A percentile compares a stretch with the other conserved stretches of the same genome.
Evolutionary conservation across 2,329 filamentous ascomycete genomes (phyloP).

Genomic region (Colletotrichum tropicicola): DNA sequence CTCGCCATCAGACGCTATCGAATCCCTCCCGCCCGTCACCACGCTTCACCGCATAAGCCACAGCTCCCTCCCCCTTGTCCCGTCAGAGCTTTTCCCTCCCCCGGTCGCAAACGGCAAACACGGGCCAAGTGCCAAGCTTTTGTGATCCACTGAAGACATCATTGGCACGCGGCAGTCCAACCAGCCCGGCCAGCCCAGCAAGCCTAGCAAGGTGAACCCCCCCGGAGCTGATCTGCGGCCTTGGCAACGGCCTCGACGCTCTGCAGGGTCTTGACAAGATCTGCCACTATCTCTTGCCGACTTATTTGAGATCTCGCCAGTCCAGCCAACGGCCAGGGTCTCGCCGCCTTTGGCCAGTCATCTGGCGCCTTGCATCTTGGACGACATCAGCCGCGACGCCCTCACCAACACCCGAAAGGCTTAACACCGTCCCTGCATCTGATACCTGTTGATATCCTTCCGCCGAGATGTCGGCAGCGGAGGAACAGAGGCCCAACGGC

Average conservation of each 20-base stretch:
- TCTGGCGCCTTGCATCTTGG: background rate
- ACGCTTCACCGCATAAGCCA: background rate
- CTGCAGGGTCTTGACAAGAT: slow-evolving; percentile 19
- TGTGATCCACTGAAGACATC: slow-evolving; percentile 1
- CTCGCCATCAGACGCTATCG: background rate
- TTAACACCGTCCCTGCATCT: background rate
- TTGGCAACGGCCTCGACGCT: slow-evolving; percentile 26
- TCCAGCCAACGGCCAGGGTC: background rate
- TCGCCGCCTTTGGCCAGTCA: background rate
- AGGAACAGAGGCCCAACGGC: slow-evolving; percentile 26
- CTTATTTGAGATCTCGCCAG: background rate
- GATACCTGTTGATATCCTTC: background rate
- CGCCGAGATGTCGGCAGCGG: slow-evolving; percentile 12
- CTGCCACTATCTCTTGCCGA: slow-evolving; percentile 7
- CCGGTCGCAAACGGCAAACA: slow-evolving; percentile 6
- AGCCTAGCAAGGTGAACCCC: slow-evolving; percentile 12
- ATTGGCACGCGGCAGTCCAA: slow-evolving; percentile 15
- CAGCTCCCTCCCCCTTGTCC: background rate
- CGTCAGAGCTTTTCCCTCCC: background rate
- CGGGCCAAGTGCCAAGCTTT: slow-evolving; percentile 10
- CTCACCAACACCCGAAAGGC: background rate
- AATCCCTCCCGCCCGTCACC: background rate
- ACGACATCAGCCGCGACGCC: background rate
- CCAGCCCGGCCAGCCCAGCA: background rate
- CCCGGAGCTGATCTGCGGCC: slow-evolving; percentile 20